Evolutionary conservation across 169 alveolate genomes (phyloP), one percentile per base, ranked within the genome.

Genomic region (Plasmodium berghei): DNA sequence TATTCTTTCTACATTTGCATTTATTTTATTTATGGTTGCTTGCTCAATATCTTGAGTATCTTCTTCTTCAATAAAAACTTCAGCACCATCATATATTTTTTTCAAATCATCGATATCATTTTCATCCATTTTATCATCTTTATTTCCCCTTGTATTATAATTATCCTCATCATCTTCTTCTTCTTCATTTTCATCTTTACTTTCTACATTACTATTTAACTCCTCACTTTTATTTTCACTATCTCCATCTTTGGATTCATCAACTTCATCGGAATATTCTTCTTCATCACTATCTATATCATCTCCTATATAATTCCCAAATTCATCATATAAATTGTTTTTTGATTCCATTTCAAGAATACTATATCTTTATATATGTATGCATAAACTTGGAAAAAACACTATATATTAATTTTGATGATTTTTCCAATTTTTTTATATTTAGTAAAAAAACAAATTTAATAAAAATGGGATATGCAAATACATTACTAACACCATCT

Each of bases 251-350:
- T 34, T 40, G 26, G 66, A 93, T 18, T 90, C 94, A 28, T 63
- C 74, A 1, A 72, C 72, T 9, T 67, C 87, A 1, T 16, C 87
- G 8, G 87, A 94, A 2, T 88, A 77, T 54, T 77, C 72, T 9
- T 90, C 97, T 4, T 66, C 95, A 42, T 92, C 96, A 18, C 95
- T 95, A 42, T 93, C 98, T 28, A 95, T 91, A 66, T 95, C 98
- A 61, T 97, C 98, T 26, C 99, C 99, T 48, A 98, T 97, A 89
- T 98, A 98, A 94, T 99, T 99, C 22, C 99, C 99, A 75, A 99
- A 99, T 94, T 98, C 99, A 75, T 99, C 99, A 92, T 98, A 98
- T 88, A 98, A 73, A 85, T 97, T 83, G 22, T 56, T 67, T 34
- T 67, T 83, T 5, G 90, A 55, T 48, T 83, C 85, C 85, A 69